Evolutionary conservation across 768 basidiomycete species (phyloP), one percentile per base, ranked within the genome.

Genomic region (Coprinopsis marcescibilis): DNA sequence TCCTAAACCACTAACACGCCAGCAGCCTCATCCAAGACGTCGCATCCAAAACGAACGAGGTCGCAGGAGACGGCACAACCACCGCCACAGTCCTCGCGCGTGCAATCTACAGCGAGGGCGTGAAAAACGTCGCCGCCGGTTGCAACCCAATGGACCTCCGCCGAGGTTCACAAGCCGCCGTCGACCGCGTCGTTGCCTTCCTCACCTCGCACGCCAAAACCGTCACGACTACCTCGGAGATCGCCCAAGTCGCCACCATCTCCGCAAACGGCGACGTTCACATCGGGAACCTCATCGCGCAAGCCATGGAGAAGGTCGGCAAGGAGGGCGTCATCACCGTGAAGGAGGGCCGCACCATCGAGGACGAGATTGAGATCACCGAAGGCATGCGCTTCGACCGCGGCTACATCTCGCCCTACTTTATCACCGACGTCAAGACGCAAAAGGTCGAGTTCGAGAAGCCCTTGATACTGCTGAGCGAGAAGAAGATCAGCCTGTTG

Each of bases 361-460:
- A 97, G 58, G 95, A 99, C 62, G 93, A 96, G 69, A 97, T 97
- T 62, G 95, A 99, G 65, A 93, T 99, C 60, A 97, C 95, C 21
- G 95, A 99, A 71, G 95, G 95, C 67, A 99, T 99, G 95, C 84
- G 93, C 60, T 97, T 99, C 71, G 95, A 99, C 80, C 88, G 95
- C 45, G 95, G 95, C 17, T 99, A 81, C 78, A 95, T 97, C 69
- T 92, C 89, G 1, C 91, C 94, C 0, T 97, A 97, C 80, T 96
- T 98, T 66, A 83, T 99, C 68, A 98, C 95, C 54, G 92, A 99
- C 71, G 88, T 94, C 75, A 97, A 98, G 80, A 61, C 78, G 35
- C 95, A 97, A 65, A 91, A 88, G 65, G 87, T 86, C 72, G 94
- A 98, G 65, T 88, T 96, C 53, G 95, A 99, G 73, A 98, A 97